Conservation (phyloP, 257 asterid species). For the Primulina huaijiensis region DNA sequence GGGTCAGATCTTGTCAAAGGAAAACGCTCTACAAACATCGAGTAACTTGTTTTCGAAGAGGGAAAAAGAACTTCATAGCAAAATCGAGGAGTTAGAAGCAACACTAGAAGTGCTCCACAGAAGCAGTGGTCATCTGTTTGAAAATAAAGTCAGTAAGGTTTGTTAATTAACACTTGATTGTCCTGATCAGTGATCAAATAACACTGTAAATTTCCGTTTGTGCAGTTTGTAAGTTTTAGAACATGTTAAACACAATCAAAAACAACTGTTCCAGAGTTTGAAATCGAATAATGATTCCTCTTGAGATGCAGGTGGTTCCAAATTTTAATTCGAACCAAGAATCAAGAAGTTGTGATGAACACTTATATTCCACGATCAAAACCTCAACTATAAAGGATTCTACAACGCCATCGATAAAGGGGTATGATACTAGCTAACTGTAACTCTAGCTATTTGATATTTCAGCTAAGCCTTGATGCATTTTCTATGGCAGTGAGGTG, state of each 20-base stretch:
- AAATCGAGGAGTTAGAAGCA: background rate
- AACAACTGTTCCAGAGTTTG: background rate
- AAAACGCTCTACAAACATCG: slow-evolving; percentile 35
- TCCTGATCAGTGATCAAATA: slow-evolving; percentile 3
- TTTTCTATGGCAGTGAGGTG: slow-evolving; percentile 30
- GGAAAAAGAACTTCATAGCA: background rate
- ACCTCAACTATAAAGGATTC: slow-evolving; percentile 11
- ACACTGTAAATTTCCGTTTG: background rate
- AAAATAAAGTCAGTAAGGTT: slow-evolving; percentile 48
- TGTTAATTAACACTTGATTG: slow-evolving; percentile 22
- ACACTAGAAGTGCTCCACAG: background rate
- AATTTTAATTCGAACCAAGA: slow-evolving; percentile 17
- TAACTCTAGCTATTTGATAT: background rate
- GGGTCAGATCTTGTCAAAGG: slow-evolving; percentile 69
- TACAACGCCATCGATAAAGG: slow-evolving; percentile 16
- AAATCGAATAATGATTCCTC: slow-evolving; percentile 13
- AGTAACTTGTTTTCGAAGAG: background rate
- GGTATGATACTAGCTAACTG: slow-evolving; percentile 18
- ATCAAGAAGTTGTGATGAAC: slow-evolving; percentile 22
- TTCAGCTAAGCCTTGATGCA: slow-evolving; percentile 19
- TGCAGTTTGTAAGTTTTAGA: background rate
- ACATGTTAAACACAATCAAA: background rate
- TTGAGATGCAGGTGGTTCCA: slow-evolving; percentile 30
- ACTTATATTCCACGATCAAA: background rate
- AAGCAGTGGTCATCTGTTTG: slow-evolving; percentile 35